A percentile compares a stretch with the other conserved stretches of the same genome.
These are phyloP conservation scores for Hortiboletus rubellus DNA, from an alignment of 1,284 basidiomycete species.

Conservation along the genomic window DNA sequence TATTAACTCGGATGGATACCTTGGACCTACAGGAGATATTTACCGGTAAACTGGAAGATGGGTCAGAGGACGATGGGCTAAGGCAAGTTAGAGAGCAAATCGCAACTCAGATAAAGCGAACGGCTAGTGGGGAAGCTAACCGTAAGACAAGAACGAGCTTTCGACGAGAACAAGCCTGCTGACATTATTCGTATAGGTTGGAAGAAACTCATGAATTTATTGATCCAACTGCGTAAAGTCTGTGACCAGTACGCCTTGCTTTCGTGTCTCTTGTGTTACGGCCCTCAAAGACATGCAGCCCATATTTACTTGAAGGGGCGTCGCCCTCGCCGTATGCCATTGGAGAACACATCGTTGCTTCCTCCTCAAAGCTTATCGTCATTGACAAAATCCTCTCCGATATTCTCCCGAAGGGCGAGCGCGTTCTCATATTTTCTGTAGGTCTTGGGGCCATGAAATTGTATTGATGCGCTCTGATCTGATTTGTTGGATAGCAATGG, in stretches of 20 bases:
- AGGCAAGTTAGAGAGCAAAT: conserved; percentile 44
- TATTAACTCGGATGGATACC: conserved; percentile 53
- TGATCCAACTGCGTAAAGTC: conserved; percentile 58
- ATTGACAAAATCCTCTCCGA: conserved; percentile 79
- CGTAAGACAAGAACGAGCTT: conserved; percentile 28
- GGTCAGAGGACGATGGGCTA: conserved; percentile 35
- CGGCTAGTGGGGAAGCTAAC: conserved; percentile 31
- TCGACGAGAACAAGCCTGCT: not conserved
- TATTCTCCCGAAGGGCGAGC: conserved; percentile 77
- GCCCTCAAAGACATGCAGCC: conserved; percentile 35
- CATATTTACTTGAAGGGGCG: conserved; percentile 53
- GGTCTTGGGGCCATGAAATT: conserved; percentile 23
- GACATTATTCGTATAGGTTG: conserved; percentile 39
- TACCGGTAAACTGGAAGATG: conserved; percentile 34
- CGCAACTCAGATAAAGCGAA: conserved; percentile 37
- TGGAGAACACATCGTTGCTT: conserved; percentile 57
- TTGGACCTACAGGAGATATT: conserved; percentile 52
- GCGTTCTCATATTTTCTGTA: conserved; percentile 84
- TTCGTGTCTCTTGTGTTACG: not conserved
- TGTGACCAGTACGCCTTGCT: conserved; percentile 51
- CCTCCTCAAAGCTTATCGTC: conserved; percentile 71
- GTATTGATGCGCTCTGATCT: not conserved
- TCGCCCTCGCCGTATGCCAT: conserved; percentile 51
- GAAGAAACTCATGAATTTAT: conserved; percentile 56
- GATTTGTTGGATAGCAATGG: conserved; percentile 47